Evolutionary conservation across 2,329 filamentous ascomycete genomes (phyloP).

Genomic region (Penicillium sp.): DNA sequence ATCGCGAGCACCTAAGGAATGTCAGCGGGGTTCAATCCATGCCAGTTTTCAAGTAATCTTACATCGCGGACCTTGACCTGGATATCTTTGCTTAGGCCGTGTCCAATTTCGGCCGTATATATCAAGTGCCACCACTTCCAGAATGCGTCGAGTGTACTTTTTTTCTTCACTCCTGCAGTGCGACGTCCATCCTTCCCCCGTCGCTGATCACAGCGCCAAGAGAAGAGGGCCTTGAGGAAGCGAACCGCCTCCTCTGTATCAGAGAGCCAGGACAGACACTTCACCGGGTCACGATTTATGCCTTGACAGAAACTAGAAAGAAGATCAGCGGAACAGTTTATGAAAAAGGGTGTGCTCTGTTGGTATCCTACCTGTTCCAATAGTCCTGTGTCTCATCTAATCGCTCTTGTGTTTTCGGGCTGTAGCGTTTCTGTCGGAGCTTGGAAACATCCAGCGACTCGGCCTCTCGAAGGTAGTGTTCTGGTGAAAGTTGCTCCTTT

Average conservation of each 20-base stretch:
- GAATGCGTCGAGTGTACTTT: slow-evolving; percentile 20
- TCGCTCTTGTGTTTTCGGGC: too few species aligned
- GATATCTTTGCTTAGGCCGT: slow-evolving; percentile 15
- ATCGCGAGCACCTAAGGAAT: slow-evolving; percentile 24
- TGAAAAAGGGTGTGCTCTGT: too few species aligned
- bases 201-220: slow-evolving; percentile 17
- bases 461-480: too few species aligned
- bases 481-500: too few species aligned
- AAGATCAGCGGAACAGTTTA: too few species aligned
- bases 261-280: slow-evolving; percentile 21
- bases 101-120: slow-evolving; percentile 4
- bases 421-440: too few species aligned
- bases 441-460: too few species aligned
- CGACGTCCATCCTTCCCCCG: slow-evolving; percentile 13
- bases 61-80: slow-evolving; percentile 20
- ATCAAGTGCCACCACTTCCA: slow-evolving; percentile 27
- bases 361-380: too few species aligned
- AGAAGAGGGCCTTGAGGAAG: slow-evolving; percentile 27
- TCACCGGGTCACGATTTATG: slow-evolving; percentile 14
- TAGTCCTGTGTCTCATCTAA: too few species aligned
- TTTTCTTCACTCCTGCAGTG: slow-evolving; percentile 13
- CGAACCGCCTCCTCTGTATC: slow-evolving; percentile 26
- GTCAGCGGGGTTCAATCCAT: slow-evolving; percentile 7
- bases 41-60: slow-evolving; percentile 3
- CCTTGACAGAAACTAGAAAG: slow-evolving; percentile 24